A percentile compares a stretch with the other conserved stretches of the same genome.
Evolutionary conservation across 2,329 filamentous ascomycete genomes (phyloP).

Genomic region (Fragosphaeria purpurea): DNA sequence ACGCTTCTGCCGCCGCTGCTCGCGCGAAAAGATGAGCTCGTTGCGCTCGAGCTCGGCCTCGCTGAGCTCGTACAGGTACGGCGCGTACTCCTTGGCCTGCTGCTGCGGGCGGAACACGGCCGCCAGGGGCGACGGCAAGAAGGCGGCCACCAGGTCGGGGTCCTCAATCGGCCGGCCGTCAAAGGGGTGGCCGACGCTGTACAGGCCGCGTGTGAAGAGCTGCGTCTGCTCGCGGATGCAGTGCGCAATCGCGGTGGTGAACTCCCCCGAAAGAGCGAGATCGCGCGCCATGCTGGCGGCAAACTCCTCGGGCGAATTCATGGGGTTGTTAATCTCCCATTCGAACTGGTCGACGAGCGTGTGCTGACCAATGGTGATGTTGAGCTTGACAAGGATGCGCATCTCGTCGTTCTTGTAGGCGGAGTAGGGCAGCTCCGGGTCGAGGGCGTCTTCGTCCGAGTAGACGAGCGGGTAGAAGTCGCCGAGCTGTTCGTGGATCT

Average conservation of each 20-base stretch:
- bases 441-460: conserved; percentile 80
- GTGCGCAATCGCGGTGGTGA: conserved; percentile 94
- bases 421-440: conserved; percentile 79
- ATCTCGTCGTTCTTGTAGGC: conserved; percentile 99
- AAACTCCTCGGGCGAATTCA: conserved; percentile 92
- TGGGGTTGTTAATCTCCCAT: conserved; percentile 95
- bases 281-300: conserved; percentile 82
- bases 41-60: conserved; percentile 84
- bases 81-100: conserved; percentile 86
- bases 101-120: conserved; percentile 83
- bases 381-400: conserved; percentile 89
- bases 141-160: conserved; percentile 73
- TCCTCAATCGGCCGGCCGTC: conserved; percentile 91
- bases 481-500: conserved; percentile 79
- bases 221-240: conserved; percentile 95
- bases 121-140: conserved; percentile 74
- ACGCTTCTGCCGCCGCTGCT: conserved; percentile 88
- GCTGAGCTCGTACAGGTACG: conserved; percentile 87
- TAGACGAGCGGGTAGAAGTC: conserved; percentile 92
- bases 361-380: conserved; percentile 92
- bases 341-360: conserved; percentile 96
- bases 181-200: conserved; percentile 87
- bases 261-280: conserved; percentile 85
- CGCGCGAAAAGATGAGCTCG: conserved; percentile 84
- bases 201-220: conserved; percentile 85